Conservation (phyloP, 164 flowering plant species). For the Aristolochia fimbriata region DNA sequence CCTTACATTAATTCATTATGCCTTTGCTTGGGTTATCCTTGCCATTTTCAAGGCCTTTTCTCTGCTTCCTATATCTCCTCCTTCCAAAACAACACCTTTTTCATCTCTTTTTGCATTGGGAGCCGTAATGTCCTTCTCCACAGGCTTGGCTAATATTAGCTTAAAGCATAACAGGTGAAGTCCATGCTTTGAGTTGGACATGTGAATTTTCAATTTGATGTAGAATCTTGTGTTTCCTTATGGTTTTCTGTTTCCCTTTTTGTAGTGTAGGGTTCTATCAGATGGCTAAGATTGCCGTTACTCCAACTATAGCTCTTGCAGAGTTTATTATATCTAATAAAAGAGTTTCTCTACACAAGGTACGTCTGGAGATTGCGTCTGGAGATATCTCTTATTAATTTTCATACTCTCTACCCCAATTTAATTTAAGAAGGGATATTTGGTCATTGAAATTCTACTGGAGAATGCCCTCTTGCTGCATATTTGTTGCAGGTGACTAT, state of each 20-base stretch:
- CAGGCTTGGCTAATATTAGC: conserved; percentile 78
- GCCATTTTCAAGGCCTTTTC: conserved; percentile 56
- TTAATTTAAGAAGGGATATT: background rate
- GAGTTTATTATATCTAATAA: conserved; percentile 60
- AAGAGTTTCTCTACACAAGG: conserved; percentile 51
- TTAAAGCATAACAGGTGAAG: conserved; percentile 63
- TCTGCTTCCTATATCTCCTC: conserved; percentile 65
- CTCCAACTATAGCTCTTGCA: conserved; percentile 71
- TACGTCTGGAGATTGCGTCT: conserved; percentile 1
- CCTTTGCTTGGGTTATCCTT: conserved; percentile 53
- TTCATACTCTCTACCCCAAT: background rate
- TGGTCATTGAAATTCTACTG: no score
- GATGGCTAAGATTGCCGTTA: conserved; percentile 83
- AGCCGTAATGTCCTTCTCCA: conserved; percentile 66
- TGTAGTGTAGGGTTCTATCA: conserved; percentile 85
- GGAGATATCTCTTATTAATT: background rate
- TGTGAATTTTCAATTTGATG: background rate
- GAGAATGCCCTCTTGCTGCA: no score
- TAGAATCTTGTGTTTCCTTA: background rate
- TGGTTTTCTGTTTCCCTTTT: background rate
- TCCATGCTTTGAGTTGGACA: background rate
- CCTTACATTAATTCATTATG: conserved; percentile 73
- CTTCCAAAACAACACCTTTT: conserved; percentile 61
- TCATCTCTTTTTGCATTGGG: conserved; percentile 63
- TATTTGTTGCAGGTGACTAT: no score